A percentile compares a stretch with the other conserved stretches of the same genome.
Evolutionary conservation across 2,329 filamentous ascomycete species (phyloP).

Genomic region (Triangularia verruculosa): DNA sequence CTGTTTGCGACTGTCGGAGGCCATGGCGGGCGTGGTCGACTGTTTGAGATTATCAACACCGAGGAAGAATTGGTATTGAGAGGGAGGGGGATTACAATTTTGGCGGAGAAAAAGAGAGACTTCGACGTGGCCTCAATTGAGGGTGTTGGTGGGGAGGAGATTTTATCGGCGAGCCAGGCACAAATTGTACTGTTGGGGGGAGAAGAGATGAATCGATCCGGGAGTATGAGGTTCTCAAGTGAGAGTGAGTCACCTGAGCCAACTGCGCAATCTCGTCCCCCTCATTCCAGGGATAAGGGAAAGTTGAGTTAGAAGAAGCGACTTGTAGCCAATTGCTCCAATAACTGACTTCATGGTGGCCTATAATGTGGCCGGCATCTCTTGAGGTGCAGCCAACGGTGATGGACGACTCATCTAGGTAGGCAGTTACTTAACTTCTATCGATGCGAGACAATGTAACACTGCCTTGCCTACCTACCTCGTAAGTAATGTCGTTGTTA

Average conservation of each 20-base stretch:
- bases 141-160: not conserved
- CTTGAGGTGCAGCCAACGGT: no score
- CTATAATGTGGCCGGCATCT: no score
- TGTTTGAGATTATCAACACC: constrained; percentile 3
- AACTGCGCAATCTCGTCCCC: not conserved
- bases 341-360: not conserved
- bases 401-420: no score
- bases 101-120: constrained; percentile 1
- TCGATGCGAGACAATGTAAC: no score
- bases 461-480: no score
- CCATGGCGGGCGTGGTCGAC: constrained; percentile 14
- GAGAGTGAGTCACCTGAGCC: constrained; percentile 7
- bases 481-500: not conserved
- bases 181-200: not conserved
- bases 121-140: not conserved
- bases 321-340: not conserved
- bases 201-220: not conserved
- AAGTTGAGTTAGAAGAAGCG: not conserved
- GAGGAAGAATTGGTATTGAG: not conserved
- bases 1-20: constrained; percentile 21
- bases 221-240: not conserved
- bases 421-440: no score
- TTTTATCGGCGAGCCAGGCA: no score
- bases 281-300: not conserved
- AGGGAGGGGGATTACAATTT: constrained; percentile 2